A percentile compares a stretch with the other conserved stretches of the same genome.
Evolutionary conservation across 495 filamentous ascomycete species (phyloP).

Genomic region (Pseudevernia furfuracea): DNA sequence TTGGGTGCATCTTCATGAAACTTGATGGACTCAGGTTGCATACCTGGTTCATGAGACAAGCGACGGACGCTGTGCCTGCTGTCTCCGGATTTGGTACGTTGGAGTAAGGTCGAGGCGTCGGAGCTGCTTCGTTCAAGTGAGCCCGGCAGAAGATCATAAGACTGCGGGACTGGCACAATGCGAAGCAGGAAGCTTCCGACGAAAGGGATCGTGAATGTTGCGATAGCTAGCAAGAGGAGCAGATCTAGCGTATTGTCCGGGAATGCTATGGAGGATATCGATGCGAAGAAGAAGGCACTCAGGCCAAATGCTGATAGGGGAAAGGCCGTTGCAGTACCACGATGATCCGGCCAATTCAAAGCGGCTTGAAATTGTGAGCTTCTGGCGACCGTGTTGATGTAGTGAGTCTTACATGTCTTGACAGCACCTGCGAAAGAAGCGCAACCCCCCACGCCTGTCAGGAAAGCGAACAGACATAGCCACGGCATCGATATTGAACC

Average conservation of each 20-base stretch:
- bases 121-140: conserved; percentile 43
- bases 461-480: conserved; percentile 72
- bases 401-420: conserved; percentile 54
- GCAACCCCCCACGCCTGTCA: conserved; percentile 83
- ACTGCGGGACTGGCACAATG: conserved; percentile 54
- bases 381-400: neutral
- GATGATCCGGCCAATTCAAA: conserved; percentile 83
- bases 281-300: conserved; percentile 92
- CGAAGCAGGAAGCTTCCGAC: conserved; percentile 73
- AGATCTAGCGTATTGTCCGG: conserved; percentile 76
- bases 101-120: conserved; percentile 42
- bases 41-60: conserved; percentile 58
- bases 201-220: conserved; percentile 69
- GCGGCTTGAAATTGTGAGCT: conserved; percentile 49
- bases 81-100: conserved; percentile 52
- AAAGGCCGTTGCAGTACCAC: conserved; percentile 90
- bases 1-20: conserved; percentile 12
- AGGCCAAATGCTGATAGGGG: conserved; percentile 88
- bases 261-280: conserved; percentile 67
- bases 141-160: conserved; percentile 59
- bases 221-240: conserved; percentile 68
- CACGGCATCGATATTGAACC: conserved; percentile 57
- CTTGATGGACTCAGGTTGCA: conserved; percentile 37
- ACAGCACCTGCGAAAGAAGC: conserved; percentile 78
- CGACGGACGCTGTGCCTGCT: conserved; percentile 38